Evolutionary conservation across 1,284 basidiomycete genomes (phyloP), one percentile per base, ranked within the genome.

Genomic region (Macrocystidia cucumis): DNA sequence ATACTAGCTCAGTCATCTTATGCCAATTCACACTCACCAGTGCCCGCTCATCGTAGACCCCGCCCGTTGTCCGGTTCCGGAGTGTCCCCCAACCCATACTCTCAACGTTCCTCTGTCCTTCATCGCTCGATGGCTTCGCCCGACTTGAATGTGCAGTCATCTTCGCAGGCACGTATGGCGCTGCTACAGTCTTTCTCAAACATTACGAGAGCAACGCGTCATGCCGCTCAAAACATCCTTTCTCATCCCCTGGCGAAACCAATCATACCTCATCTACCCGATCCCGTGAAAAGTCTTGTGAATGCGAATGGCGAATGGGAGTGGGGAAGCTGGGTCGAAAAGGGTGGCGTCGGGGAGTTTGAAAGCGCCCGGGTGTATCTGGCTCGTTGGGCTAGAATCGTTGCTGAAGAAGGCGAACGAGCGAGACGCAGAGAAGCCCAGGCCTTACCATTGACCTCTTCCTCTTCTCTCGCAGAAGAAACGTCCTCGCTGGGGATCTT

Each of bases 341-440:
- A 87, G 49, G 86, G 86, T 9, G 89, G 87, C 3, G 83, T 91
- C 6, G 88, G 83, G 9, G 91, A 93, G 56, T 98, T 95, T 55
- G 96, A 98, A 57, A 87, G 86, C 39, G 95, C 96, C 0, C 69
- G 95, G 2, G 90, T 98, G 4, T 98, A 98, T 55, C 74, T 99
- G 5, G 96, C 96, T 1, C 75, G 90, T 19, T 99, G 96, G 96
- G 95, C 96, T 0, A 70, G 92, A 35, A 82, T 91, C 30, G 95
- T 98, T 0, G 95, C 92, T 1, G 92, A 96, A 58, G 92, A 96
- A 55, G 92, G 92, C 5, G 92, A 97, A 55, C 72, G 87, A 8
- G 79, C 90, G 5, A 71, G 91, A 21, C 65, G 78, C 42, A 70
- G 74, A 33, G 91, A 96, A 56, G 77, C 81, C 0, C 78, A 82